A percentile compares a stretch with the other conserved stretches of the same genome.
phyloP scores from a whole-genome alignment of 768 basidiomycete genomes.

The Gymnopilus dilepis region DNA sequence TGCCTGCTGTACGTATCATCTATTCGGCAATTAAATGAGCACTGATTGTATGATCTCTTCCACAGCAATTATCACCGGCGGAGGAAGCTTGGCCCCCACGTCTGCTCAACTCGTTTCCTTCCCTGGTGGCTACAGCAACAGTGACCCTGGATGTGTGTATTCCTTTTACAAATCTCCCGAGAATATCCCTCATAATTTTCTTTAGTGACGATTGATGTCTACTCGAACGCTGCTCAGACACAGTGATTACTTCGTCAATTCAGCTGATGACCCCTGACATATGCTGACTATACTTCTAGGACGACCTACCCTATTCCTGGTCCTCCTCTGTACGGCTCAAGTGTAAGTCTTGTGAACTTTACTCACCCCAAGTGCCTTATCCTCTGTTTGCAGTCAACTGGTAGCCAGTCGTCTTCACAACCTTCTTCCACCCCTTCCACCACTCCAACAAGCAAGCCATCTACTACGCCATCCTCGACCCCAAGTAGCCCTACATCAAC shows the following conservation, averaged over 20 bases:
- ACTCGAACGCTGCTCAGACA: constrained; percentile 42
- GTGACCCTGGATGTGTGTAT: constrained; percentile 47
- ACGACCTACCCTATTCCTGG: constrained; percentile 51
- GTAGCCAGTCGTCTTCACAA: neutral
- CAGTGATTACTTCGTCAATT: constrained; percentile 14
- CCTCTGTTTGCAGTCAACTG: neutral
- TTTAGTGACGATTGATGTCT: constrained; percentile 46
- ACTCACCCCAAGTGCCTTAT: neutral
- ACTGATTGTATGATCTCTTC: neutral
- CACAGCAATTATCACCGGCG: constrained; percentile 62
- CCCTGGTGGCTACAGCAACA: constrained; percentile 51
- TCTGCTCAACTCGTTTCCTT: constrained; percentile 50
- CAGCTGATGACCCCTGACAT: neutral
- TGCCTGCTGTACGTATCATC: constrained; percentile 50
- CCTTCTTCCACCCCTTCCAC: constrained; percentile 10
- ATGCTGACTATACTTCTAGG: constrained; percentile 12
- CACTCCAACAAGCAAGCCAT: neutral
- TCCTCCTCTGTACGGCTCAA: constrained; percentile 51
- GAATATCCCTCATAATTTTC: constrained; percentile 29
- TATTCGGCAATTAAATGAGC: neutral
- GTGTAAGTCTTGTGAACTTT: neutral
- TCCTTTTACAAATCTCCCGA: neutral
- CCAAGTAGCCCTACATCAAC: constrained; percentile 22
- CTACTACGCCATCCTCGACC: constrained; percentile 20
- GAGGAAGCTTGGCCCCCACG: constrained; percentile 45